Percentiles rank a stretch among this genome's conserved stretches.
phyloP scores from a whole-genome alignment of 2,329 filamentous ascomycete genomes.

The Cercospora sojina region DNA sequence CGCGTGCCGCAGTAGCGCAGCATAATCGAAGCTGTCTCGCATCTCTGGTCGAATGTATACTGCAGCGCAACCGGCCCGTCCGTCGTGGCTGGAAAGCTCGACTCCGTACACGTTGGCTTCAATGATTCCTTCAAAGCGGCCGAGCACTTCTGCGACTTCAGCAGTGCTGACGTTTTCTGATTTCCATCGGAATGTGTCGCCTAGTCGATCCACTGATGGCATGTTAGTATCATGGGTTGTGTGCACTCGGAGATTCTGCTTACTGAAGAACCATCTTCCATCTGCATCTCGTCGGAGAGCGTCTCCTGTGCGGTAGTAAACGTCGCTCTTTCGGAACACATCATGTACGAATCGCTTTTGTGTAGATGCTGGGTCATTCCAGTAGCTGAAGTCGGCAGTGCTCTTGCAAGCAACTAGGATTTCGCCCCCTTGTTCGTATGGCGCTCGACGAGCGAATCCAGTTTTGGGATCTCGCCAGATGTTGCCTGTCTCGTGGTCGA shows the following conservation, averaged over 20 bases:
- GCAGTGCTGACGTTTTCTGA: constrained; percentile 48
- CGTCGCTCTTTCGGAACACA: constrained; percentile 73
- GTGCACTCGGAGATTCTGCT: not conserved
- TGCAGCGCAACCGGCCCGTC: constrained; percentile 77
- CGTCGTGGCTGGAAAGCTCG: constrained; percentile 74
- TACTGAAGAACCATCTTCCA: constrained; percentile 68
- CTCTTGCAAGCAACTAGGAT: constrained; percentile 66
- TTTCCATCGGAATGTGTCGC: constrained; percentile 79
- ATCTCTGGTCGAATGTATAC: constrained; percentile 56
- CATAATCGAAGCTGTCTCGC: constrained; percentile 57
- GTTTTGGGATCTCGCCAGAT: constrained; percentile 66
- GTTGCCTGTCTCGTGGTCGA: constrained; percentile 67
- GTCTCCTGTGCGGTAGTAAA: constrained; percentile 83
- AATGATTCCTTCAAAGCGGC: constrained; percentile 63
- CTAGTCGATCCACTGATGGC: constrained; percentile 65
- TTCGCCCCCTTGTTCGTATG: constrained; percentile 71
- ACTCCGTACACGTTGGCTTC: constrained; percentile 90
- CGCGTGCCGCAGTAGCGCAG: constrained; percentile 58
- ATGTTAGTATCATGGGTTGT: not conserved
- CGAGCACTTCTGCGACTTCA: constrained; percentile 75
- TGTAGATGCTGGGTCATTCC: constrained; percentile 65
- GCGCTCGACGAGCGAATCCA: constrained; percentile 62
- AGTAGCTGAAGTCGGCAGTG: constrained; percentile 64
- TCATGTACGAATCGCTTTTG: constrained; percentile 55
- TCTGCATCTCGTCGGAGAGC: constrained; percentile 69